Evolutionary conservation across 2,329 filamentous ascomycete species (phyloP), one percentile per base, ranked within the genome.

Genomic region (Huntiella abstrusa): DNA sequence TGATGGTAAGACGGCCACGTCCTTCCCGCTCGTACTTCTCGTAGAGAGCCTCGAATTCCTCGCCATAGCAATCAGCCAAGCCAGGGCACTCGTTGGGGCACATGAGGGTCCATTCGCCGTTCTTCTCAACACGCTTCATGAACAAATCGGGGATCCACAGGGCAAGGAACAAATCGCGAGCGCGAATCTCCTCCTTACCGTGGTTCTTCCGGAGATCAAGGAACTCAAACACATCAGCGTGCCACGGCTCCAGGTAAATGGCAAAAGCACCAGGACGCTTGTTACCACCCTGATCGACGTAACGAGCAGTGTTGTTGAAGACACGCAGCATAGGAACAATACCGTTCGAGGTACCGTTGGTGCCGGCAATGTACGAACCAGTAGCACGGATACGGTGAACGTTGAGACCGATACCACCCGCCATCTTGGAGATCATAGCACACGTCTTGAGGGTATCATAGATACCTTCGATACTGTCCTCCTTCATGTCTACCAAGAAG

Each of bases 401-500:
- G 59, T 98, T 96, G 53, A 98, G 72, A 57, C 91, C 91, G 61
- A 98, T 96, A 62, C 91, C 91, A 62, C 91, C 91, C 55, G 91
- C 91, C 67, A 91, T 96, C 76, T 98, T 98, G 59, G 91, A 98
- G 65, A 98, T 98, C 85, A 98, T 88, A 55, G 91, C 91, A 66
- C 91, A 98, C 1, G 85, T 96, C 77, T 98, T 98, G 56, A 98
- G 75, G 13, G 91, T 98, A 60, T 98, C 91, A 59, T 98, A 98
- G 61, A 98, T 98, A 55, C 91, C 91, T 55, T 98, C 91, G 59
- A 98, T 98, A 64, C 87, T 95, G 67, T 98, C 91, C 44, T 94
- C 87, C 71, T 96, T 98, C 81, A 98, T 96, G 64, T 96, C 91
- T 54, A 98, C 85, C 47, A 98, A 73, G 77, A 98, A 98, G 72